Evolutionary conservation across 2,329 filamentous ascomycete genomes (phyloP).

Genomic region (Sporothrix pseudoabietina): DNA sequence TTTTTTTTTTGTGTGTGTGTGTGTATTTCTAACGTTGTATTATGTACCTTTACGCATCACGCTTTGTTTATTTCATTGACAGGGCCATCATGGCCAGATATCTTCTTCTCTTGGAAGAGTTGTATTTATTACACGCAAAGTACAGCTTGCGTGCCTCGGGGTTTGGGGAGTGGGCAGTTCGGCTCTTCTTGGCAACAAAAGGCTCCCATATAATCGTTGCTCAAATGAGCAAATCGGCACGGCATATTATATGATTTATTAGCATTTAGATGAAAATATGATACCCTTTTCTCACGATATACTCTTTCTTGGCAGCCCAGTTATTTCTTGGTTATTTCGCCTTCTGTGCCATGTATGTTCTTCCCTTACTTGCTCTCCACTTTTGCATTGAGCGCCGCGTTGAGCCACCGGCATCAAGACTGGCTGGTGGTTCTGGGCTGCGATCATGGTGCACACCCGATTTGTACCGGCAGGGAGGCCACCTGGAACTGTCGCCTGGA

Average conservation of each 20-base stretch:
- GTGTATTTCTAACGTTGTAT: not conserved
- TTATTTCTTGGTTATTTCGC: not conserved
- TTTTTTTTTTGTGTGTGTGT: not conserved
- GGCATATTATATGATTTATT: not conserved
- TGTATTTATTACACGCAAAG: not conserved
- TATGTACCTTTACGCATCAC: not conserved
- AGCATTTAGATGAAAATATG: not conserved
- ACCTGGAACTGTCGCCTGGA: slow-evolving; percentile 48
- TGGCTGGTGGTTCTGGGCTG: slow-evolving; percentile 57
- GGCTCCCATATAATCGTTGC: not conserved
- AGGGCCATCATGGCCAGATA: not conserved
- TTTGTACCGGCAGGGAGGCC: slow-evolving; percentile 54
- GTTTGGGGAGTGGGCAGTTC: not conserved
- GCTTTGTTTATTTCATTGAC: not conserved
- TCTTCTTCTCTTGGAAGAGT: not conserved
- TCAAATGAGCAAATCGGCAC: not conserved
- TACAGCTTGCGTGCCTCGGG: not conserved
- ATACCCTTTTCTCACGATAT: not conserved
- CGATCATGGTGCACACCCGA: slow-evolving; percentile 55
- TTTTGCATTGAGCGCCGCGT: slow-evolving; percentile 48
- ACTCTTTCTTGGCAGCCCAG: too few species aligned
- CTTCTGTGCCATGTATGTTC: too few species aligned
- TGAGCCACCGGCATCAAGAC: slow-evolving; percentile 61
- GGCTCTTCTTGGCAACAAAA: not conserved
- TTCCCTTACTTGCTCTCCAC: not conserved